Base-by-base conservation (phyloP, 2,329 filamentous ascomycete species). In the Coniochaeta ligniaria region DNA sequence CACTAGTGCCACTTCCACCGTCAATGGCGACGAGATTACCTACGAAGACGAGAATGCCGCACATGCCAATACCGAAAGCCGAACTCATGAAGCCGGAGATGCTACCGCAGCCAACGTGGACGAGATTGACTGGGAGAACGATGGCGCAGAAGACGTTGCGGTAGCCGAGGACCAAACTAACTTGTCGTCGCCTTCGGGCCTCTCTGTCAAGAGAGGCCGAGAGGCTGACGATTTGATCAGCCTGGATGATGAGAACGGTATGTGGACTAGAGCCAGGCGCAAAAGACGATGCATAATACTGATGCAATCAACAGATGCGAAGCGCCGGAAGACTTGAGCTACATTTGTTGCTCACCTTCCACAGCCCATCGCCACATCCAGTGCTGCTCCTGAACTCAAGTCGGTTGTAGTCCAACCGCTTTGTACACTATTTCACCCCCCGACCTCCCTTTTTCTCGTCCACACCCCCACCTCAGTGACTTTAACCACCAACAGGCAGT, bases 1-100 rank as follows among this genome's bases (percentile, higher is more conserved):
- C 35, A 69, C 69, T 11, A 74, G 72, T 43, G 67, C 68, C 11
- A 71, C 68, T 7, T 67, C 65, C 1, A 74, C 72, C 6, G 55
- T 74, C 20, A 67, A 71, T 41, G 68, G 71, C 36, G 75, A 80
- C 55, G 74, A 77, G 60, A 68, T 75, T 58, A 73, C 76, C 59
- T 71, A 71, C 45, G 69, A 70, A 11, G 66, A 69, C 38, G 60
- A 43, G 16, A 60, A 69, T 45, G 69, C 67, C 26, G 63, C 66
- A 35, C 59, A 67, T 31, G 69, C 70, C 50, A 64, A 63, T 12
- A 56, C 64, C 28, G 68, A 59, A 43, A 50, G 55, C 16, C 57
- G 58, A 20, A 41, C 35, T 28, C 56, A 63, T n/a, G 57, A 59
- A 16, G 47, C 58, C 5, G 57, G 22, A 5, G 58, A 61, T n/a